phyloP scores from a whole-genome alignment of 148 eudicot genomes.

The Heliosperma pusillum region DNA sequence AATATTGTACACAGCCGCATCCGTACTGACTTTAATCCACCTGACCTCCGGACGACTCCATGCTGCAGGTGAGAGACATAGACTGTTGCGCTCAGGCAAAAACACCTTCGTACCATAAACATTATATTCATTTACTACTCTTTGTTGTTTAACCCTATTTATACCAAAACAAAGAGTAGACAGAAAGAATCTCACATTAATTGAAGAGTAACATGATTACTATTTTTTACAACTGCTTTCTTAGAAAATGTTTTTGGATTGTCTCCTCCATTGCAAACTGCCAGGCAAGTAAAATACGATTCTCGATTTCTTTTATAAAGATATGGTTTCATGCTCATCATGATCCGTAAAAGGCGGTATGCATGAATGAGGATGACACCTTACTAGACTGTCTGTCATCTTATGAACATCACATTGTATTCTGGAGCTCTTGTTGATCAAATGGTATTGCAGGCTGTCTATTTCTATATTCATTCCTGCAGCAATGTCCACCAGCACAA shows the following conservation, averaged over 20 bases:
- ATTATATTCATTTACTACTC: too few relatives aligned
- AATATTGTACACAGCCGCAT: too few relatives aligned
- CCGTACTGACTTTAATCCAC: too few relatives aligned
- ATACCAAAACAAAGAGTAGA: background rate
- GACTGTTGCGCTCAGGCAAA: too few relatives aligned
- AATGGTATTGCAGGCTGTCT: background rate
- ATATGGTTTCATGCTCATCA: background rate
- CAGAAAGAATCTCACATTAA: conserved; percentile 15
- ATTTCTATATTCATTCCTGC: background rate
- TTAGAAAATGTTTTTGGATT: conserved; percentile 1
- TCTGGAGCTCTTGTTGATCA: background rate
- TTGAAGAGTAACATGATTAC: conserved; percentile 1
- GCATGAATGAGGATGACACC: conserved; percentile 1
- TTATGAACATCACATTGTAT: background rate
- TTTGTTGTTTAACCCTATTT: too few relatives aligned
- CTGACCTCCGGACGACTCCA: too few relatives aligned
- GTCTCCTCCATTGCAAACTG: conserved; percentile 11
- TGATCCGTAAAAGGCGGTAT: conserved; percentile 24
- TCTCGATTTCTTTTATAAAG: background rate
- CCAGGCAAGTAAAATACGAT: background rate
- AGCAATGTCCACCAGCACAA: background rate
- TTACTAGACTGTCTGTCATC: background rate
- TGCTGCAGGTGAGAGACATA: too few relatives aligned
- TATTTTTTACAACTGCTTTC: background rate
- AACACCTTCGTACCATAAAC: too few relatives aligned